phyloP scores from a whole-genome alignment of 768 basidiomycete species.

The Tubosaeta sp. region DNA sequence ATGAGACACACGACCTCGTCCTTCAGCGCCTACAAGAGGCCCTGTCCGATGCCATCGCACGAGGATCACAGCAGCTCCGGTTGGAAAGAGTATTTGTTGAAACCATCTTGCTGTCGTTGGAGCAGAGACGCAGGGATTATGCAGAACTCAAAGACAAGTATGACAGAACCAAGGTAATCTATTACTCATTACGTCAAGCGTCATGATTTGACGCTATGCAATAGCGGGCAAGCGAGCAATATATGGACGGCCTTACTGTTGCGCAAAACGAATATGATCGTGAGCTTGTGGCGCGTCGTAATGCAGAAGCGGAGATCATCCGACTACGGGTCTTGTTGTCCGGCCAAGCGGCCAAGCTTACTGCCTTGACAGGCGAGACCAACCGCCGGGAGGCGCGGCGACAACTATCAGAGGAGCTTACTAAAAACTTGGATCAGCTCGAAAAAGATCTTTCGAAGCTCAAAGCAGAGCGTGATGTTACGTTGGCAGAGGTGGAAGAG shows the following conservation, averaged over 20 bases:
- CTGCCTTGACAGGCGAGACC: slow-evolving; percentile 78
- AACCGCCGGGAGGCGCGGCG: slow-evolving; percentile 75
- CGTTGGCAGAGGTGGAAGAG: slow-evolving; percentile 92
- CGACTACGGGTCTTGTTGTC: slow-evolving; percentile 80
- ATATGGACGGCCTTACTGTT: slow-evolving; percentile 87
- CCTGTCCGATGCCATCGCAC: slow-evolving; percentile 54
- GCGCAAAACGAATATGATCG: slow-evolving; percentile 94
- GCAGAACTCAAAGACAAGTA: slow-evolving; percentile 67
- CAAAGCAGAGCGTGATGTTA: slow-evolving; percentile 85
- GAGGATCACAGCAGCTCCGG: slow-evolving; percentile 56
- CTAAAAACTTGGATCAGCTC: slow-evolving; percentile 67
- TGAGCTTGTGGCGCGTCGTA: slow-evolving; percentile 81
- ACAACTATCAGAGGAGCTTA: slow-evolving; percentile 74
- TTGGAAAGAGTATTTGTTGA: slow-evolving; percentile 75
- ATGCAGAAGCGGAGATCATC: slow-evolving; percentile 90
- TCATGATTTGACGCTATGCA: slow-evolving; percentile 1
- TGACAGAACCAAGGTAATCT: slow-evolving; percentile 77
- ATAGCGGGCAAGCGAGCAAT: slow-evolving; percentile 88
- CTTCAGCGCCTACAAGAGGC: slow-evolving; percentile 55
- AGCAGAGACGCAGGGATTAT: slow-evolving; percentile 58
- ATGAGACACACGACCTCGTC: slow-evolving; percentile 44
- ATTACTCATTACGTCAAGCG: neutral
- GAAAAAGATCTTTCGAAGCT: slow-evolving; percentile 86
- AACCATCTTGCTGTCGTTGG: slow-evolving; percentile 61
- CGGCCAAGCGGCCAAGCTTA: slow-evolving; percentile 83